Base-by-base conservation (phyloP, 176 grass and related monocot species). In the Pontederia paniculata region DNA sequence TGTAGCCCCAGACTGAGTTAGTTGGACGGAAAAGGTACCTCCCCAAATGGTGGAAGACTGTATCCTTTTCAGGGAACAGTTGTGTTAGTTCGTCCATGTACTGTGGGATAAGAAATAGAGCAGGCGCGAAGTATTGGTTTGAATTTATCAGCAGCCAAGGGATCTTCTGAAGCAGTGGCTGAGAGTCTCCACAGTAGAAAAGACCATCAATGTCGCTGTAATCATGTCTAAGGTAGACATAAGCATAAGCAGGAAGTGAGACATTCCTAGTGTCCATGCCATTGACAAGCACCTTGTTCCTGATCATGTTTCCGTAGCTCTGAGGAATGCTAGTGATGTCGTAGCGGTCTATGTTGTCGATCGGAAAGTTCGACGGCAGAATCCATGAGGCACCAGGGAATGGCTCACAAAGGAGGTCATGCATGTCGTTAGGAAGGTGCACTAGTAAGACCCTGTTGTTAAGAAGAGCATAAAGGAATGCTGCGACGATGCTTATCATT, bases 91-190 rank as follows among this genome's bases (percentile, higher is more conserved):
- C 43, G 5, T 45, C 18, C 11, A 22, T 11, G 2, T 46, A 62
- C 16, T 62, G 19, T 12, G 59, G 59, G 10, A 62, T 11, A n/a
- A 62, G 17, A 37, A 62, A 62, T 9, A 62, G 18, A 23, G 59
- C 59, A 9, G 59, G 59, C 59, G 21, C 59, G 12, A 62, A 62
- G 44, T 62, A 62, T 7, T 62, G 16, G 21, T 62, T 62, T 16
- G 59, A 62, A 46, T 42, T 62, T 8, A 62, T 17, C 59, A 62
- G 21, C 13, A 62, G 42, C 59, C 59, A 62, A 0, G 17, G 59
- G 59, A 62, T 46, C 8, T 62, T 46, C 9, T 21, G 59, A 47
- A 62, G 59, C 14, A 62, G 43, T 21, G 10, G 42, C 42, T 62
- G 59, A 15, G 12, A 12, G 17, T 62, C 59, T 47, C 46, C 43